Evolutionary conservation across 208 protist genomes (phyloP).

Genomic region (Trichomonas vaginalis): DNA sequence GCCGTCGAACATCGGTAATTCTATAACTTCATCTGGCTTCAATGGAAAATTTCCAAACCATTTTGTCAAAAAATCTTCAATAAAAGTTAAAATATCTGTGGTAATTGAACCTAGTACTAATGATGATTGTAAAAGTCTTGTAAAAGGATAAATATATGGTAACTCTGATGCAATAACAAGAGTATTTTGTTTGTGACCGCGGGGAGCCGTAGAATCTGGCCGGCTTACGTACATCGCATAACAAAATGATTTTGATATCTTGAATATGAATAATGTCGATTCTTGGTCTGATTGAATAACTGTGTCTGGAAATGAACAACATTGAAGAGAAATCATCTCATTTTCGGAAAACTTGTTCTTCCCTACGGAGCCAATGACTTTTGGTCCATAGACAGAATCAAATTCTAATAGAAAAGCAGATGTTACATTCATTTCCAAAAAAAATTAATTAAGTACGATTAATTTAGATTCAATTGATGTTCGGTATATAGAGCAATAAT

Average conservation of each 20-base stretch:
- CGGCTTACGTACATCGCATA: background rate
- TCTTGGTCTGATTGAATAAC: background rate
- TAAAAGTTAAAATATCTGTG: background rate
- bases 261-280: background rate
- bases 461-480: too few relatives aligned
- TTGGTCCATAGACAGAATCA: background rate
- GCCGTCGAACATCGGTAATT: constrained; percentile 2
- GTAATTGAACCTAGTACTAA: background rate
- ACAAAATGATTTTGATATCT: background rate
- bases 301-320: constrained; percentile 1
- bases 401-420: background rate
- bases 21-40: background rate
- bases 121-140: background rate
- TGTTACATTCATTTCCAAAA: background rate
- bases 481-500: too few relatives aligned
- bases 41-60: background rate
- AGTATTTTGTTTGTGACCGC: background rate
- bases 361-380: background rate
- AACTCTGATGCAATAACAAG: background rate
- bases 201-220: background rate
- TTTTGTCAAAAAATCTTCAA: background rate
- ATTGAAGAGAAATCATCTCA: background rate
- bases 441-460: too few relatives aligned
- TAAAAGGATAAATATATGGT: background rate
- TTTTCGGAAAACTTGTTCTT: background rate